Evolutionary conservation across 2,329 filamentous ascomycete genomes (phyloP).

Genomic region (Fusarium sp.): DNA sequence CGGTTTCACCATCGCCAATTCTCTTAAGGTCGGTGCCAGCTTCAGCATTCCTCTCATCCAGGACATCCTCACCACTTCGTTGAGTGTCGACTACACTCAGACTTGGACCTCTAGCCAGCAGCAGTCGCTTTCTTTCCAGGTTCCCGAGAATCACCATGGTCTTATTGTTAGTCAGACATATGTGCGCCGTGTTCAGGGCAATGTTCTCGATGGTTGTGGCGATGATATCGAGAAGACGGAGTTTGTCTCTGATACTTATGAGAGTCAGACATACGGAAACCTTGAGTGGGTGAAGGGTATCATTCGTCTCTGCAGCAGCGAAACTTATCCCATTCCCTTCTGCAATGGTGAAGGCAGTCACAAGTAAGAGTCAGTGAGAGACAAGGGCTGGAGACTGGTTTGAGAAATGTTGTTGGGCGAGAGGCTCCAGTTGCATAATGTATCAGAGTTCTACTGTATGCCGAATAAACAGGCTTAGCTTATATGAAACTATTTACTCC

Average conservation of each 20-base stretch:
- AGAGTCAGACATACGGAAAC: slow-evolving; percentile 29
- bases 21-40: slow-evolving; percentile 4
- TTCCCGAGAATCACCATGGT: slow-evolving; percentile 29
- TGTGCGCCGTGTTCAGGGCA: slow-evolving; percentile 31
- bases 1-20: slow-evolving; percentile 32
- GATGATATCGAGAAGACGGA: slow-evolving; percentile 16
- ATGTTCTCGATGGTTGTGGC: slow-evolving; percentile 29
- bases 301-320: slow-evolving; percentile 37
- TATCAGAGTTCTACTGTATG: too few species aligned
- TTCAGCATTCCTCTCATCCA: slow-evolving; percentile 5
- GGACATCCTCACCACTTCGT: slow-evolving; percentile 4
- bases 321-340: slow-evolving; percentile 37
- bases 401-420: too few species aligned
- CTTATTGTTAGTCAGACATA: slow-evolving; percentile 42
- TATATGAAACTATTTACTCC: not conserved
- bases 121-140: slow-evolving; percentile 28
- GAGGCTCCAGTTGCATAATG: not conserved
- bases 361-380: not conserved
- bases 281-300: slow-evolving; percentile 41
- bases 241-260: slow-evolving; percentile 31
- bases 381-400: fast-evolving
- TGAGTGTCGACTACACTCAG: slow-evolving; percentile 26
- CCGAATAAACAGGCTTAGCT: not conserved
- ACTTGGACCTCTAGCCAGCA: slow-evolving; percentile 28
- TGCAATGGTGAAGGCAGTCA: slow-evolving; percentile 36